Evolutionary conservation across 2,329 filamentous ascomycete species (phyloP).

Genomic region (Albifimbria verrucaria): DNA sequence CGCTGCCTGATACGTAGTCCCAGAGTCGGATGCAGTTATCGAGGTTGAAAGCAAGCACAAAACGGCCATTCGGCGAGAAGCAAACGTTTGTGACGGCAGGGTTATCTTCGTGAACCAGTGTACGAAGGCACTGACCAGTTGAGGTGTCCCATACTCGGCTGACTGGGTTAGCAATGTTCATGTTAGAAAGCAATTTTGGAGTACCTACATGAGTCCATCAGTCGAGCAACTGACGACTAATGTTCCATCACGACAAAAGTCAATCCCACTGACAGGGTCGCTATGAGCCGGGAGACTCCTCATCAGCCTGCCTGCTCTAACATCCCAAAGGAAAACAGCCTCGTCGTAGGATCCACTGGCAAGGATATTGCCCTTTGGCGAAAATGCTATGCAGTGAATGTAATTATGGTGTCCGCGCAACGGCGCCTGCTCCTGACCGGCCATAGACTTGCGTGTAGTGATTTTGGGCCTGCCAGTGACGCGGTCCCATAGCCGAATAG

Average conservation of each 20-base stretch:
- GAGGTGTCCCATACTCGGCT: conserved; percentile 92
- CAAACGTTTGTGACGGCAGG: conserved; percentile 83
- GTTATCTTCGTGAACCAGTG: conserved; percentile 94
- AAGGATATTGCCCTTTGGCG: conserved; percentile 96
- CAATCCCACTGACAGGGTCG: conserved; percentile 89
- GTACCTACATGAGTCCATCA: conserved; percentile 76
- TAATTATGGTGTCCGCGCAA: conserved; percentile 93
- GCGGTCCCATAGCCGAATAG: conserved; percentile 87
- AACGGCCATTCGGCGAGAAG: conserved; percentile 92
- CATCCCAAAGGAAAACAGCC: conserved; percentile 95
- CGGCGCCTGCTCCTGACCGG: conserved; percentile 45
- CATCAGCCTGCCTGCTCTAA: conserved; percentile 84
- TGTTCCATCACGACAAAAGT: conserved; percentile 89
- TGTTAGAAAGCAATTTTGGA: conserved; percentile 3
- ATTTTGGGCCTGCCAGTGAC: conserved; percentile 55
- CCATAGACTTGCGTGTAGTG: conserved; percentile 34
- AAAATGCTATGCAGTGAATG: conserved; percentile 89
- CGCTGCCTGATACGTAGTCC: conserved; percentile 89
- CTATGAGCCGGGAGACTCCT: conserved; percentile 89
- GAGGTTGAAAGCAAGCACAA: conserved; percentile 85
- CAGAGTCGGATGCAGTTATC: conserved; percentile 88
- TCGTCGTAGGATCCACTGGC: conserved; percentile 96
- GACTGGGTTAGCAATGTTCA: conserved; percentile 12
- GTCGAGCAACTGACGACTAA: conserved; percentile 88
- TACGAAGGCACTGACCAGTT: conserved; percentile 91